Percentiles rank a stretch among this genome's conserved stretches.
These are phyloP conservation scores for Neckera pumila DNA, from an alignment of 225 moss, liverwort and hornwort species.

Conservation along the genomic window DNA sequence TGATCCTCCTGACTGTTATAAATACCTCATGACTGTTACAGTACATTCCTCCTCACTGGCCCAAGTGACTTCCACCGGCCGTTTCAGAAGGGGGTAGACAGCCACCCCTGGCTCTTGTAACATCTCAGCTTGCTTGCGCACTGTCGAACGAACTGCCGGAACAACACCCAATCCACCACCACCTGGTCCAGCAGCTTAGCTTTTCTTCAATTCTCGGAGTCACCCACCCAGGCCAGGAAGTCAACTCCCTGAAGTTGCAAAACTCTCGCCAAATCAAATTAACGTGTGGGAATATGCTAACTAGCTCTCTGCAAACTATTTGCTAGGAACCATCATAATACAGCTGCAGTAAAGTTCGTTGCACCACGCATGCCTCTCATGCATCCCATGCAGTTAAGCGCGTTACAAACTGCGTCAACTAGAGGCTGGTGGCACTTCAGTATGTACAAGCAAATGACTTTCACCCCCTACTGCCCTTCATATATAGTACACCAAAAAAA, in stretches of 20 bases:
- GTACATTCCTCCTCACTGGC: constrained; percentile 33
- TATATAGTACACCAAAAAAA: constrained; percentile 38
- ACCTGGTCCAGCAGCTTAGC: constrained; percentile 9
- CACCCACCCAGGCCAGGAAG: background rate
- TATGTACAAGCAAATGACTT: constrained; percentile 35
- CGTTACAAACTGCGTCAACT: background rate
- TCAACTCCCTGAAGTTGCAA: background rate
- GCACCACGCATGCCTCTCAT: background rate
- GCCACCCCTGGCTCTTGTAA: background rate
- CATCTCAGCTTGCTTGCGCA: constrained; percentile 36
- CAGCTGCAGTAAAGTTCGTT: constrained; percentile 9
- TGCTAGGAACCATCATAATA: constrained; percentile 16
- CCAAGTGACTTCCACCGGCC: constrained; percentile 37
- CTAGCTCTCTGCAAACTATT: background rate
- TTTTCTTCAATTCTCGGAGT: background rate
- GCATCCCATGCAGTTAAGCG: background rate
- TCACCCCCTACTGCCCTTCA: constrained; percentile 11
- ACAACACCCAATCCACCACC: background rate
- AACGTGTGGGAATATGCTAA: constrained; percentile 1
- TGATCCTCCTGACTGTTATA: constrained; percentile 6
- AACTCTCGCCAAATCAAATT: constrained; percentile 20
- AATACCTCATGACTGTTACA: constrained; percentile 21
- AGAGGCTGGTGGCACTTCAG: constrained; percentile 7
- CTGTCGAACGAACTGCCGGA: constrained; percentile 17
- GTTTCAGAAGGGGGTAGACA: constrained; percentile 5